Percentiles rank a stretch among this genome's conserved stretches.
Conservation (phyloP, 352 stramenopile genomes). For the Detonula confervacea region DNA sequence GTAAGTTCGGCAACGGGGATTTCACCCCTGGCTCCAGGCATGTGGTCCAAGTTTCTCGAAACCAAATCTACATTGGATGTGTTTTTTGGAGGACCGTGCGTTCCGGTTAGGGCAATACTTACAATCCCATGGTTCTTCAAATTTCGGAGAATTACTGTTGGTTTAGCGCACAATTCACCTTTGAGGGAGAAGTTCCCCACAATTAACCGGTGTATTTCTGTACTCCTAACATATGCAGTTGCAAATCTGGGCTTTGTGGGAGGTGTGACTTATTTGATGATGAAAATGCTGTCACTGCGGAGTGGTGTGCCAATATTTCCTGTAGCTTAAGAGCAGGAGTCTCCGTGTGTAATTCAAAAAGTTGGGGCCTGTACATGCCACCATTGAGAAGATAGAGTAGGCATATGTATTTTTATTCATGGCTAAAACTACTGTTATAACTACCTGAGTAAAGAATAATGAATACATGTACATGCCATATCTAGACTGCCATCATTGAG, state of each 20-base stretch:
- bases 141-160: constrained; percentile 46
- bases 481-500: no score
- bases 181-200: constrained; percentile 54
- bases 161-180: constrained; percentile 27
- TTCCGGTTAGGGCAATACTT: constrained; percentile 40
- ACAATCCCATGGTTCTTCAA: constrained; percentile 60
- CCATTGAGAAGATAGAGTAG: no score
- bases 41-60: constrained; percentile 43
- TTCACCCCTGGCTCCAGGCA: constrained; percentile 26
- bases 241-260: constrained; percentile 45
- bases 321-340: background rate
- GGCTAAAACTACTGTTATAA: no score
- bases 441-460: no score
- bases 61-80: constrained; percentile 43
- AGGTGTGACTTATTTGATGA: constrained; percentile 27
- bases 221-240: constrained; percentile 37
- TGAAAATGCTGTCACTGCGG: constrained; percentile 23
- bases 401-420: no score
- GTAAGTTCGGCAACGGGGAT: constrained; percentile 21
- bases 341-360: background rate
- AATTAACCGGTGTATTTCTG: constrained; percentile 38
- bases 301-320: constrained; percentile 34
- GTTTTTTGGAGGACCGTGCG: constrained; percentile 50
- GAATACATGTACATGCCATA: no score
- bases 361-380: background rate